Percentiles rank a stretch among this genome's conserved stretches.
These are phyloP conservation scores for Candida nanaspora DNA, from an alignment of 805 yeast genomes.

Conservation along the genomic window DNA sequence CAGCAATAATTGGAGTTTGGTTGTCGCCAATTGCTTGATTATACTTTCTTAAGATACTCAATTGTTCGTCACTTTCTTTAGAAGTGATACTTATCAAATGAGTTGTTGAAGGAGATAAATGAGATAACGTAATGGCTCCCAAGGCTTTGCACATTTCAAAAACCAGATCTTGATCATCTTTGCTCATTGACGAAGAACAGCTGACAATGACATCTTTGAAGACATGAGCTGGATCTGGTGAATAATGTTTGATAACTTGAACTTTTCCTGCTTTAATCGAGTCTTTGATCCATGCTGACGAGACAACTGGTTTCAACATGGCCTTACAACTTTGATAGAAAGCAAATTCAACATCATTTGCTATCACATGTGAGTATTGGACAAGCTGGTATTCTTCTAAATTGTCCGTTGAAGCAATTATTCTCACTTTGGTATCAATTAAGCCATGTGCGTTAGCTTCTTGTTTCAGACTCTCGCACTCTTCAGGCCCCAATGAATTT, in stretches of 20 bases:
- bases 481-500: neutral
- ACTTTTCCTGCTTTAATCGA: conserved; percentile 34
- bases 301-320: conserved; percentile 60
- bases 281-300: conserved; percentile 52
- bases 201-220: conserved; percentile 42
- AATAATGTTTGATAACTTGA: conserved; percentile 49
- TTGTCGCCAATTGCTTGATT: conserved; percentile 12
- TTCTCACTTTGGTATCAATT: neutral
- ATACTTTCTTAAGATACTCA: conserved; percentile 43
- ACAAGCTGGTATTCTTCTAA: neutral
- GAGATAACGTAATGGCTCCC: conserved; percentile 62
- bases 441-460: neutral
- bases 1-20: neutral
- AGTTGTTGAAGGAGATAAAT: conserved; percentile 63
- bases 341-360: conserved; percentile 44
- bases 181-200: conserved; percentile 47
- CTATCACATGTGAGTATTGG: conserved; percentile 38
- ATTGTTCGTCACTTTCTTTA: conserved; percentile 47
- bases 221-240: conserved; percentile 65
- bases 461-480: neutral
- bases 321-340: conserved; percentile 39
- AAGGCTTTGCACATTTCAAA: conserved; percentile 39
- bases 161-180: conserved; percentile 57
- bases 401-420: neutral
- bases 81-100: conserved; percentile 57